phyloP scores from a whole-genome alignment of 2,329 filamentous ascomycete species.

The Ophiostoma triangulosporum region DNA sequence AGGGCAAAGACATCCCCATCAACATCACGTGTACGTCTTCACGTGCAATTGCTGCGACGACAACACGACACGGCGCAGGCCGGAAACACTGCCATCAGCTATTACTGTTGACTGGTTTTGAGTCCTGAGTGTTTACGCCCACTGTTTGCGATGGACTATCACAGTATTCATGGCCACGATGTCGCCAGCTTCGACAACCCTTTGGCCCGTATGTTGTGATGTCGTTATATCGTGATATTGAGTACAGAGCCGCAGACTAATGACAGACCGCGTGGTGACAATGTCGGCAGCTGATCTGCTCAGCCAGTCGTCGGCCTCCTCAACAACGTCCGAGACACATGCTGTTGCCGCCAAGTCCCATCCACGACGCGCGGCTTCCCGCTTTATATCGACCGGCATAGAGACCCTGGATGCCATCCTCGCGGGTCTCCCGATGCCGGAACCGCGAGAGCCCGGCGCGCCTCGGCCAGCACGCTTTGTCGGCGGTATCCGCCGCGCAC shows the following conservation, averaged over 20 bases:
- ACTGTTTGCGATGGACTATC: constrained; percentile 46
- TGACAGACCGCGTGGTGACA: constrained; percentile 58
- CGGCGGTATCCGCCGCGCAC: constrained; percentile 58
- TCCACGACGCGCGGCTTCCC: constrained; percentile 10
- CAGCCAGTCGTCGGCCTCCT: constrained; percentile 8
- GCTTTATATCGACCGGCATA: constrained; percentile 43
- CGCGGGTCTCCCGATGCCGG: constrained; percentile 16
- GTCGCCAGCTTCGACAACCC: constrained; percentile 45
- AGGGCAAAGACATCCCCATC: no score
- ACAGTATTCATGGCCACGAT: constrained; percentile 45
- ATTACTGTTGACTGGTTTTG: no score
- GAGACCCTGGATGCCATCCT: constrained; percentile 37
- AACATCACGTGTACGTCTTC: no score
- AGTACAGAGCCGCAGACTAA: no score
- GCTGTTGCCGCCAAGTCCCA: not conserved
- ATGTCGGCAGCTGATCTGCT: constrained; percentile 54
- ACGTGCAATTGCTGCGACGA: no score
- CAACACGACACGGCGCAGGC: no score
- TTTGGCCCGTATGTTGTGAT: constrained; percentile 34
- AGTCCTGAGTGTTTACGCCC: no score
- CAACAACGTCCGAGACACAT: not conserved
- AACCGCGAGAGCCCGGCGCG: not conserved
- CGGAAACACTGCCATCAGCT: no score
- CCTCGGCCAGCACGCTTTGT: not conserved
- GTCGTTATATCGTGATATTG: no score